A percentile compares a stretch with the other conserved stretches of the same genome.
These are phyloP conservation scores for Sisymbrium altissimum DNA, from an alignment of 345 rosid species.

Conservation along the genomic window DNA sequence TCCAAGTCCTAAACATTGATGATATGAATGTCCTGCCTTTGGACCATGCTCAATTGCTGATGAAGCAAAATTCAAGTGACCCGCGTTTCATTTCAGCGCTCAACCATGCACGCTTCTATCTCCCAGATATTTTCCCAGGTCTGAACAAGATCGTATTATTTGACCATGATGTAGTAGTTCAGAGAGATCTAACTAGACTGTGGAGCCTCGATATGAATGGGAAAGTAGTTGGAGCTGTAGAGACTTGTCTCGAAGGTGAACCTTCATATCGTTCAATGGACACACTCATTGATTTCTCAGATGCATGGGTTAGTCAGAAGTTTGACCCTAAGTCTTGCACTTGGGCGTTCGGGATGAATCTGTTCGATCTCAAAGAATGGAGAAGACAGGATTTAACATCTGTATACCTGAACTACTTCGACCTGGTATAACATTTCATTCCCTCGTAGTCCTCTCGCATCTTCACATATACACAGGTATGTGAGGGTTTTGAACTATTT, in stretches of 20 bases:
- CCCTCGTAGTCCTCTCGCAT: background rate
- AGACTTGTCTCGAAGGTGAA: conserved; percentile 67
- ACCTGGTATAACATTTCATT: conserved; percentile 47
- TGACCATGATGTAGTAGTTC: conserved; percentile 94
- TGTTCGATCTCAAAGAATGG: conserved; percentile 81
- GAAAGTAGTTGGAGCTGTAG: conserved; percentile 86
- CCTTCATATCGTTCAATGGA: conserved; percentile 56
- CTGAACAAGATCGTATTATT: conserved; percentile 69
- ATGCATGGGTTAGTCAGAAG: conserved; percentile 52
- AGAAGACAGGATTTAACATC: conserved; percentile 58
- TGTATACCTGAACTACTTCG: conserved; percentile 49
- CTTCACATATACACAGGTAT: background rate
- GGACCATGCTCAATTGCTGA: conserved; percentile 45
- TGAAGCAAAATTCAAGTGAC: conserved; percentile 54
- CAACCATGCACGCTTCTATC: conserved; percentile 82
- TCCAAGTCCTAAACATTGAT: conserved; percentile 63
- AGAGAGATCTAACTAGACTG: conserved; percentile 59
- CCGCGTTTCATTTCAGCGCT: conserved; percentile 60
- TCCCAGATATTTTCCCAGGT: conserved; percentile 70
- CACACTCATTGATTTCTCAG: conserved; percentile 61
- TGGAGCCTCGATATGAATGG: conserved; percentile 79
- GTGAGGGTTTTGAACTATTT: background rate
- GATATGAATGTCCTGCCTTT: conserved; percentile 55
- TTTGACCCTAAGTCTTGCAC: conserved; percentile 73
- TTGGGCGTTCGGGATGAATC: conserved; percentile 95